Base-by-base conservation (phyloP, 2,329 filamentous ascomycete species). In the Aspergillaceae sp. region DNA sequence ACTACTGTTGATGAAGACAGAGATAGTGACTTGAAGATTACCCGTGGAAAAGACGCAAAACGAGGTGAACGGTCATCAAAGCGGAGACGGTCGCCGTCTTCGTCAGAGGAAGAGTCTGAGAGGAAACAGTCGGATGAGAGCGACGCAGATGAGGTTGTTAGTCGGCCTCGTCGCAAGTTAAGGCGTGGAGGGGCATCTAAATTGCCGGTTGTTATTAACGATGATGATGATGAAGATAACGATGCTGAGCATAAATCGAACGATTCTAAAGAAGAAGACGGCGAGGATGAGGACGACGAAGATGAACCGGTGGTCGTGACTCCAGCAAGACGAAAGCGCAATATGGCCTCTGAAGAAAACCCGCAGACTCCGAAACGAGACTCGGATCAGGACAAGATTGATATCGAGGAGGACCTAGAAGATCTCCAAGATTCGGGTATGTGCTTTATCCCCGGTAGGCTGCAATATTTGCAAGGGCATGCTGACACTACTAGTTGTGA, bases 371-470 rank as follows among this genome's bases (percentile, higher is more conserved):
- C 63, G 0, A 54, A 51, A 10, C 51, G 50, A 4, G 48, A 50
- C 32, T 47, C 48, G 6, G 48, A 61, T 19, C 61, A 70, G 48
- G 64, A 67, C 44, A 56, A 61, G 42, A 56, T 68, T 19, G 72
- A 74, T 48, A 49, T 74, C 2, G 62, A 69, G 34, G 70, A 72
- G 43, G 72, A 74, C 50, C 53, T 74, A 4, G 59, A 65, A 43
- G 69, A 70, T 47, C 60, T 74, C 3, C 63, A 66, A 40, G 69
- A 71, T 48, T 73, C 71, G 43, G 64, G 68, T 67, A 62, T 41
- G 44, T 19, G 19, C 19, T 19, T 19, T 2, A 19, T 19, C 19
- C 19, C 19, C 19, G 19, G 19, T 19, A 19, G 1, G 2, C 19
- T 19, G 19, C 19, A 19, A 19, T 19, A 19, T 19, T 19, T 19